Evolutionary conservation across 139 green algal species (phyloP), one percentile per base, ranked within the genome.

Genomic region (Tetraselmis striata): DNA sequence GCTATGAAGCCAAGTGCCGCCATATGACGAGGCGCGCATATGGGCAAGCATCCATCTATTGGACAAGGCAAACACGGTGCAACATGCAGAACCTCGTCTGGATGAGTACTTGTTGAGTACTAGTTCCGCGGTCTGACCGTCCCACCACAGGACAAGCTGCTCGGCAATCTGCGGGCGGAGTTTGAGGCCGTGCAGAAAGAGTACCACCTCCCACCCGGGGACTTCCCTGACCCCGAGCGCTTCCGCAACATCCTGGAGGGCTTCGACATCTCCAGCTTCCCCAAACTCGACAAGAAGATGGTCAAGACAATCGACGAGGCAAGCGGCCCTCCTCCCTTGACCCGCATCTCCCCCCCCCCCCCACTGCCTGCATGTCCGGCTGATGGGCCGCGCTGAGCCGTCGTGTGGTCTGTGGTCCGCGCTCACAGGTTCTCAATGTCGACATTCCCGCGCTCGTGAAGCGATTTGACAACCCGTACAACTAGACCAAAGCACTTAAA

Each of bases 381-480:
- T n/a, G n/a, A n/a, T n/a, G n/a, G n/a, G n/a, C n/a, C n/a, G n/a
- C n/a, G n/a, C n/a, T n/a, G n/a, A n/a, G n/a, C n/a, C n/a, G n/a
- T n/a, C n/a, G n/a, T n/a, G n/a, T n/a, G n/a, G n/a, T n/a, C n/a
- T n/a, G n/a, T n/a, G n/a, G n/a, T n/a, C n/a, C n/a, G n/a, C n/a
- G n/a, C n/a, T n/a, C n/a, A n/a, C n/a, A n/a, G n/a, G 92, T 94
- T 27, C 87, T 99, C 30, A 87, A 81, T 0, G 79, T 95, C 0
- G 96, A 98, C 84, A 95, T 99, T 59, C 96, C 96, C 0, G 88
- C 90, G 2, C 86, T 98, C n/a, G 89, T 99, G 59, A 91, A 92
- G 31, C 87, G 88, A 28, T 98, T 98, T 83, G 89, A 95, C 30
- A 98, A 98, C 87, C 94, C 94, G 18, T 98, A 85, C 28, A n/a